Evolutionary conservation across 352 stramenopile species (phyloP), one percentile per base, ranked within the genome.

Genomic region (Globisporangium emineosum): DNA sequence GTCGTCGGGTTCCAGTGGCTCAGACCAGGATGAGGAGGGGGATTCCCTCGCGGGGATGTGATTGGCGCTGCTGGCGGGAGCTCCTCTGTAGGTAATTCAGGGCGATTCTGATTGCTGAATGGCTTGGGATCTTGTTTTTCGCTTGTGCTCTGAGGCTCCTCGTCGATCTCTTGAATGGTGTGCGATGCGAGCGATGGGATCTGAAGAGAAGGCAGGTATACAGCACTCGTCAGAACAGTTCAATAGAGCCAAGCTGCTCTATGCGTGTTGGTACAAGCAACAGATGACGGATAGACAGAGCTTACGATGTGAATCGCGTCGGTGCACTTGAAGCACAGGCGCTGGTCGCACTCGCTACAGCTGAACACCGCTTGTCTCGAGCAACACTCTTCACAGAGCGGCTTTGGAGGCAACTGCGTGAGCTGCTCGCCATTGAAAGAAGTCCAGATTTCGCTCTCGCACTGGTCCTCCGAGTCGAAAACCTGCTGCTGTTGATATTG

Each of bases 221-320:
- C 35, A 45, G 4, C 21, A 37, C 35, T 19, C 5, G 17, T 53
- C 37, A 40, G 32, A 1, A 53, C 5, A 40, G 30, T 4, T 21
- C 6, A 47, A 15, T 42, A 67, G 35, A 45, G 13, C 59, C 23
- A 54, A 40, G 29, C 8, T 4, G 33, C 3, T 30, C n/a, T 7
- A 29, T 25, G 17, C n/a, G n/a, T n/a, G n/a, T n/a, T n/a, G n/a
- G n/a, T n/a, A n/a, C n/a, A n/a, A n/a, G n/a, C n/a, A n/a, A n/a
- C n/a, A n/a, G n/a, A n/a, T n/a, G n/a, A n/a, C n/a, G n/a, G n/a
- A n/a, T n/a, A n/a, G n/a, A n/a, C n/a, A n/a, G n/a, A n/a, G n/a
- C 78, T 43, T 74, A 93, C 84, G 25, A 93, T 89, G 60, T 93
- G 84, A 35, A 93, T 88, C 59, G 84, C 84, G 57, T 93, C 81